Percentiles rank a stretch among this genome's conserved stretches.
Evolutionary conservation across 345 rosid species (phyloP).

Genomic region (Gossypium arboreum): DNA sequence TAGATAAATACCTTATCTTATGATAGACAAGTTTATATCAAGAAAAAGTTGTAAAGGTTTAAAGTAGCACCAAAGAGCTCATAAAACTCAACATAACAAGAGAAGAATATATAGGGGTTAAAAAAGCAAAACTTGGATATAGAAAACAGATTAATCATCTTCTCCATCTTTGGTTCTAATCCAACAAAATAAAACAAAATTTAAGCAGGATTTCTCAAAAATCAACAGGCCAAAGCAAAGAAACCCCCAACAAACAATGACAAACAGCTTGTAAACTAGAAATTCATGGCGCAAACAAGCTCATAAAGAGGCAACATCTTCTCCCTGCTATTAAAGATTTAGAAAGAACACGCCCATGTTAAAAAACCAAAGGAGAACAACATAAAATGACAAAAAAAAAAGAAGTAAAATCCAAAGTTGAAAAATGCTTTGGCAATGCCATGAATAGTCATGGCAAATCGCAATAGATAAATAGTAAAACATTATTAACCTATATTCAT

Average conservation of each 20-base stretch:
- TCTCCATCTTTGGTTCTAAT: not conserved
- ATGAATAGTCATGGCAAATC: not conserved
- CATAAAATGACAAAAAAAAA: not conserved
- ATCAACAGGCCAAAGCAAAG: not conserved
- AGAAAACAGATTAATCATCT: not conserved
- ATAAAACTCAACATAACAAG: not conserved
- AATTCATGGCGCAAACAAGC: not conserved
- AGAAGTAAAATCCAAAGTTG: not conserved
- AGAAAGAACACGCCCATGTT: not conserved
- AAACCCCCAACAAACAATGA: not conserved
- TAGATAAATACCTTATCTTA: not conserved
- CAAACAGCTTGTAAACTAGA: constrained; percentile 4
- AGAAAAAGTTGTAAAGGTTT: not conserved
- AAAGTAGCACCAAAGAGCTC: not conserved
- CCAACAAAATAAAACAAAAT: not conserved
- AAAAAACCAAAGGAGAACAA: not conserved
- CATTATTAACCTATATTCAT: not conserved
- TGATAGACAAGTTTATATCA: not conserved
- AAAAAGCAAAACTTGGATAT: not conserved
- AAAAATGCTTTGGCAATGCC: not conserved
- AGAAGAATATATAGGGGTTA: not conserved
- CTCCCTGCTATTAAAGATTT: not conserved
- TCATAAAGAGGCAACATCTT: not conserved
- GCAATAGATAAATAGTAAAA: not conserved
- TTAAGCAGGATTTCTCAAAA: not conserved